phyloP scores from a whole-genome alignment of 1,139 yeast species.

The Taphrina betulina region DNA sequence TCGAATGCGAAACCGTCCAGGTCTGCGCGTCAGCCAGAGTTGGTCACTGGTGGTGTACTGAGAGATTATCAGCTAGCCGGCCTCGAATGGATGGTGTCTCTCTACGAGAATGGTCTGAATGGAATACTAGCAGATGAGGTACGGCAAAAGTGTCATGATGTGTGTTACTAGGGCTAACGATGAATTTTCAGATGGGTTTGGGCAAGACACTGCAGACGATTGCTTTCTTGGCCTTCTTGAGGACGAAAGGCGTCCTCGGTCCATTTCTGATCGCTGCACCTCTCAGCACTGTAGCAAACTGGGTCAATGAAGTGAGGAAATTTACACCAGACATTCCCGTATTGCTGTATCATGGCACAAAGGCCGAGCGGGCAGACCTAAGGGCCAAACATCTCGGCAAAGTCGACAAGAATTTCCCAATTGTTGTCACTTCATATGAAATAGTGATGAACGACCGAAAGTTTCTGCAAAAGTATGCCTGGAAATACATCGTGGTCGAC shows the following conservation, averaged over 20 bases:
- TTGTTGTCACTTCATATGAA: conserved; percentile 81
- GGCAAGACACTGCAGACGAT: conserved; percentile 94
- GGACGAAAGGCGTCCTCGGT: conserved; percentile 76
- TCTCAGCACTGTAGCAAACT: conserved; percentile 77
- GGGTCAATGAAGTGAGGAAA: conserved; percentile 67
- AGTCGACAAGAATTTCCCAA: conserved; percentile 45
- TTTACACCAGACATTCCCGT: conserved; percentile 74
- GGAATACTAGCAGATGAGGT: conserved; percentile 94
- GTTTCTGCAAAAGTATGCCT: conserved; percentile 54
- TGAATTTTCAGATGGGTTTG: conserved; percentile 93
- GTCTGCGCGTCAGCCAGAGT: conserved; percentile 56
- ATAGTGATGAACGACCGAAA: conserved; percentile 65
- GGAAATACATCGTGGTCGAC: conserved; percentile 91
- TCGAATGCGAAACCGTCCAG: conserved; percentile 37
- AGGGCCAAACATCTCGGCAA: conserved; percentile 46
- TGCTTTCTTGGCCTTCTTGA: conserved; percentile 68
- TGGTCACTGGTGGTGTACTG: conserved; percentile 65
- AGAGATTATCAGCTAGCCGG: conserved; percentile 89
- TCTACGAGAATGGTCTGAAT: conserved; percentile 89
- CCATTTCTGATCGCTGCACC: conserved; percentile 89
- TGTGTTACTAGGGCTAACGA: too few relatives aligned
- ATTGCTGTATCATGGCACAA: conserved; percentile 65
- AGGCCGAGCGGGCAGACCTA: conserved; percentile 53
- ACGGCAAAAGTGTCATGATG: too few relatives aligned
- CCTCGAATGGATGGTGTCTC: conserved; percentile 80